Evolutionary conservation across 441 rosid genomes (phyloP), one percentile per base, ranked within the genome.

Genomic region (Pelargonium australe): DNA sequence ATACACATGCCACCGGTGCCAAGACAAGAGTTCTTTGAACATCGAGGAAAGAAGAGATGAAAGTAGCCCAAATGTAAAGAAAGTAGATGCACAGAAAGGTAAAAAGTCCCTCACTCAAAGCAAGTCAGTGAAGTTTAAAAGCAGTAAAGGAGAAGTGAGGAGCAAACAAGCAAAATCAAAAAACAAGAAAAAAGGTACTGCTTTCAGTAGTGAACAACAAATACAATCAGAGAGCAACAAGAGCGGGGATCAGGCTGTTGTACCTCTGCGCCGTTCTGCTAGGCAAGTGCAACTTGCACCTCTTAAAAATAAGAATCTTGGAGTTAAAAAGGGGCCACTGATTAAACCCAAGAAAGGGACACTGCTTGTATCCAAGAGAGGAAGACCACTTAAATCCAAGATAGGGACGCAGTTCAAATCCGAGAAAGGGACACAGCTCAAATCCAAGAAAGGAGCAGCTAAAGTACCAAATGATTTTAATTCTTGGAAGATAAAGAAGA

Each of bases 191-290:
- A 84, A 81, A 61, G 85, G 71, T 79, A 74, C 79, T 60, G 81
- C 81, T 64, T 57, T 57, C 13, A 25, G 63, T 3, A 28, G 63
- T 19, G 23, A 6, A 37, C 41, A 58, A 28, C 31, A 58, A 58
- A 20, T 58, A 12, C 28, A 58, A 20, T 58, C 63, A 8, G 63
- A 14, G 63, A 7, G 31, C 31, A 11, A 28, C 63, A 58, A 58
- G 34, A 20, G 63, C 20, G 31, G 63, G 3, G 63, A 10, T 5
- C 31, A 58, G 63, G 63, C 63, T 28, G 82, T 72, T 71, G 80
- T 85, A 62, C 97, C 97, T 28, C 71, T 95, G 74, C 95, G 98
- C 12, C 93, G 97, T 72, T 95, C 99, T 53, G 78, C 91, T 53
- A 87, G 99, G 83, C 83, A 75, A 74, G 44, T 84, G 3, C 86